These are phyloP conservation scores for Umbelopsis sp. DNA, from an alignment of 371 early-diverging fungal species.

Conservation along the genomic window DNA sequence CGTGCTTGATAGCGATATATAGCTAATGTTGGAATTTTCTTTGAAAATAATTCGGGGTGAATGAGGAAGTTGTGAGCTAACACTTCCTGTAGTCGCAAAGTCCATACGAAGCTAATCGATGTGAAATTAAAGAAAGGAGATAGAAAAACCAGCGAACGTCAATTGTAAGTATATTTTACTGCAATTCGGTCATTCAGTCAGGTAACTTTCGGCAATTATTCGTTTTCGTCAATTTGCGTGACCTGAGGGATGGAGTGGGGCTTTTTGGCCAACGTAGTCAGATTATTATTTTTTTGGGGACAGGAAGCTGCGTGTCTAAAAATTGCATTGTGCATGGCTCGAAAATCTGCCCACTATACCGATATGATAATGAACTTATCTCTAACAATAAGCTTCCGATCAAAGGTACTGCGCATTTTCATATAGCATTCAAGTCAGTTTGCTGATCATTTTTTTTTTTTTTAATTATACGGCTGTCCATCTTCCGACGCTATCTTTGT, in stretches of 20 bases:
- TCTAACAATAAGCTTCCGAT: no score
- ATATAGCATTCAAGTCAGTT: no score
- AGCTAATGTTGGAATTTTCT: neutral
- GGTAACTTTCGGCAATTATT: conserved; percentile 17
- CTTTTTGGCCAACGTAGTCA: no score
- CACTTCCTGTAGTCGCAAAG: neutral
- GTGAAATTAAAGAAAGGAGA: conserved; percentile 1
- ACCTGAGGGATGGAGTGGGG: neutral
- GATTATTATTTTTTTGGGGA: no score
- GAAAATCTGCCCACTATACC: no score
- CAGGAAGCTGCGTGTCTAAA: no score
- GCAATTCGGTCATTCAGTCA: neutral
- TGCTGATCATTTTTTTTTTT: no score
- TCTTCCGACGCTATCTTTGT: no score
- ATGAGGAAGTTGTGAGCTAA: neutral
- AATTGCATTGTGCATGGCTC: no score
- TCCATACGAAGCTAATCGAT: neutral
- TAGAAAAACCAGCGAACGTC: neutral
- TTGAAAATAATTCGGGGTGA: conserved; percentile 1
- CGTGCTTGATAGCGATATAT: conserved; percentile 9
- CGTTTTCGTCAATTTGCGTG: neutral
- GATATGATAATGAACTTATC: no score
- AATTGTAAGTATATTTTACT: neutral
- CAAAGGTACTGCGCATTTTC: no score
- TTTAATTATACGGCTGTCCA: no score